Evolutionary conservation across 208 protist species (phyloP).

Genomic region (Leishmania martiniquensis): DNA sequence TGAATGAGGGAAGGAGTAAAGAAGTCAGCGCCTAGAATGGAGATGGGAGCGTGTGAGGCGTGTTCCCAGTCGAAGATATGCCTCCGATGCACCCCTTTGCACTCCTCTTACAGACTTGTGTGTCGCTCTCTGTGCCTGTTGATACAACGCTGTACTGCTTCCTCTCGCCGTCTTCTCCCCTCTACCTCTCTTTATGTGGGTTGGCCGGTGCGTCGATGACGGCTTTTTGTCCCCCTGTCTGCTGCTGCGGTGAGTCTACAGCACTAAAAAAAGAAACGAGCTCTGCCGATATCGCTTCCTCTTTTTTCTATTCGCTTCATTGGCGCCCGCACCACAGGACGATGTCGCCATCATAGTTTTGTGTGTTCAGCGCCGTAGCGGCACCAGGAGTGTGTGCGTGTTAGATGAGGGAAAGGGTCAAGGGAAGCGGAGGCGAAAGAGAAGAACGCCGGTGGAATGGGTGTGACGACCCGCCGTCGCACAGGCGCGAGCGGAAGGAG

Average conservation of each 20-base stretch:
- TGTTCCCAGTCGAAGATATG: neutral
- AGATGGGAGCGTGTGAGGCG: neutral
- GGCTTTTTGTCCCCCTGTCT: neutral
- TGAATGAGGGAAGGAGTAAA: neutral
- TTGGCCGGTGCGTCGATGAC: neutral
- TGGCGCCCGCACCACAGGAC: too few species aligned
- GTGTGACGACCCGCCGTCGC: neutral
- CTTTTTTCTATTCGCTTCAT: neutral
- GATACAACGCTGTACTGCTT: neutral
- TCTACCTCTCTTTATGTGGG: too few species aligned
- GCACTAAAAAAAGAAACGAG: too few species aligned
- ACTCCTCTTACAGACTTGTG: neutral
- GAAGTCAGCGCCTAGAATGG: neutral
- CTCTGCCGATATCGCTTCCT: too few species aligned
- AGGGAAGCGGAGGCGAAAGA: neutral
- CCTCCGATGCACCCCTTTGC: neutral
- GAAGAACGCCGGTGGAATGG: neutral
- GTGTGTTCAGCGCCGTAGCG: too few species aligned
- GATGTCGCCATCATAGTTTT: too few species aligned
- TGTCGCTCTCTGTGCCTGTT: neutral
- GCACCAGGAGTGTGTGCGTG: too few species aligned
- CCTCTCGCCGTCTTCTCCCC: neutral
- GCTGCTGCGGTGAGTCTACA: too few species aligned
- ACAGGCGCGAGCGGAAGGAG: neutral
- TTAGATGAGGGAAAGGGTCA: too few species aligned